Evolutionary conservation across 2,329 filamentous ascomycete genomes (phyloP), one percentile per base, ranked within the genome.

Genomic region (Trichoderma atroviride): DNA sequence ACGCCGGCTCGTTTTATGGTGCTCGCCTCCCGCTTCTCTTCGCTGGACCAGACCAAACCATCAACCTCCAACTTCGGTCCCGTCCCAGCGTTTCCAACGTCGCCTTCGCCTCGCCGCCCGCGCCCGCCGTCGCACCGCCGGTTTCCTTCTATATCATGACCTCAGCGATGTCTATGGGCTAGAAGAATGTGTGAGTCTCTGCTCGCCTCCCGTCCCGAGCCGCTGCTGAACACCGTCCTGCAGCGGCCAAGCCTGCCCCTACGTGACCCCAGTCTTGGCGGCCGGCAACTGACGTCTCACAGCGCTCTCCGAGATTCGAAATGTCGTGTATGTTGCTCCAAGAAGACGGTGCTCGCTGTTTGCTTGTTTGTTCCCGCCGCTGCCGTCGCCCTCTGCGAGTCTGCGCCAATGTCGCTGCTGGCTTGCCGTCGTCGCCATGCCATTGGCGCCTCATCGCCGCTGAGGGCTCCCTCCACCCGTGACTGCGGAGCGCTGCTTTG

Each of bases 291-390:
- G 75, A 78, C 76, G 73, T 78, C 72, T 77, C 70, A 74, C 76
- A 84, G 83, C 83, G 79, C 82, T 84, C 78, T 79, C 79, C 77
- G 80, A 83, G 79, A 80, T 84, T 79, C 80, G 80, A 81, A 84
- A 84, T 83, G 81, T 81, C 78, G 81, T 84, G 83, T 84, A 84
- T 56, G 67, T 69, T 52, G 40, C 52, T 68, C 33, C 35, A 47
- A 35, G 31, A 29, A 22, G 22, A 27, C 61, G n/a, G 24, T 50
- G 59, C 40, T 50, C 27, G 6, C 24, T 50, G 4, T 27, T 19
- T 27, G 27, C 27, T 52, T 52, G 29, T 14, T 63, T 24, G 29
- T 14, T 63, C 11, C 29, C n/a, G 29, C 6, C 40, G 19, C 7
- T 35, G 59, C 40, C 40, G 43, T 31, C n/a, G 22, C 22, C 29